phyloP scores from a whole-genome alignment of 2,329 filamentous ascomycete genomes.

The Clarireedia monteithiana region DNA sequence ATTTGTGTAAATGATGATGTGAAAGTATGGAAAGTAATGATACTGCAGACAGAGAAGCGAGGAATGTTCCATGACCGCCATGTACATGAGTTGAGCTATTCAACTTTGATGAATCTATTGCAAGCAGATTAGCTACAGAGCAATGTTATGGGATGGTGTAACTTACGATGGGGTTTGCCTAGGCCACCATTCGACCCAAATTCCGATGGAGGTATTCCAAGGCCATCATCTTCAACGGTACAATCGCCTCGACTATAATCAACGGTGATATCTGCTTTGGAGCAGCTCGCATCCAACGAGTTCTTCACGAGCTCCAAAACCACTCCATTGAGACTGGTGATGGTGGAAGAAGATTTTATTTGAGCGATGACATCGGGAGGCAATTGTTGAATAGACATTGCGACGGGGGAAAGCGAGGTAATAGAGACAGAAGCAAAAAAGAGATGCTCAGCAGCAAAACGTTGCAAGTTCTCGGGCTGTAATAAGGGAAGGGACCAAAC shows the following conservation, averaged over 20 bases:
- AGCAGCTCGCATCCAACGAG: constrained; percentile 70
- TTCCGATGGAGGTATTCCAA: constrained; percentile 66
- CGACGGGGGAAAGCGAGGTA: background rate
- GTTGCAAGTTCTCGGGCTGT: background rate
- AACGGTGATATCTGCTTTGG: constrained; percentile 59
- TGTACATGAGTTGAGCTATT: constrained; percentile 40
- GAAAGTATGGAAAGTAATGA: constrained; percentile 74
- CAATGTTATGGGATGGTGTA: background rate
- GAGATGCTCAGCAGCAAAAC: background rate
- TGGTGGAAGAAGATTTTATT: constrained; percentile 76
- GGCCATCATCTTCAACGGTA: constrained; percentile 75
- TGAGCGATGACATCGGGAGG: constrained; percentile 65
- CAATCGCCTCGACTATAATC: constrained; percentile 73
- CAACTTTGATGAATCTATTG: constrained; percentile 71
- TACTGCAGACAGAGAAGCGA: constrained; percentile 68
- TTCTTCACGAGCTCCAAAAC: constrained; percentile 71
- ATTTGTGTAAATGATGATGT: constrained; percentile 50
- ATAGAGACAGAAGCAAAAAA: background rate
- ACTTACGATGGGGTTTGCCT: constrained; percentile 64
- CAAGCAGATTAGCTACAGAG: constrained; percentile 10
- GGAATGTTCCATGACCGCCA: constrained; percentile 65
- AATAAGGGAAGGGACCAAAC: background rate
- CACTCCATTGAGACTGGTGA: constrained; percentile 67
- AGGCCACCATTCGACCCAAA: constrained; percentile 66
- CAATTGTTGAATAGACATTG: constrained; percentile 57